Evolutionary conservation across 441 rosid species (phyloP).

Genomic region (Daphne laureola): DNA sequence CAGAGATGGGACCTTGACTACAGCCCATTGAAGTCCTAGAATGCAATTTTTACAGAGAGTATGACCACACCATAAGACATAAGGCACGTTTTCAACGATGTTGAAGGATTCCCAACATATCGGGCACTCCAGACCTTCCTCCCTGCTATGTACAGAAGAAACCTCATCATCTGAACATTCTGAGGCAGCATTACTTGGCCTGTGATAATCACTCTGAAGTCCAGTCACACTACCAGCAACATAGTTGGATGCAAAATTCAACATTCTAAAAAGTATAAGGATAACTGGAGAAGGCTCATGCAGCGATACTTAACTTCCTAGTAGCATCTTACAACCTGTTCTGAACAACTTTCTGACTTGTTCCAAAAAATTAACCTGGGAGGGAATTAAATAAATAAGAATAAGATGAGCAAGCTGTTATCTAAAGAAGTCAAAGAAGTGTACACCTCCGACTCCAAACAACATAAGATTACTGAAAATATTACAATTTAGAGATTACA

Average conservation of each 20-base stretch:
- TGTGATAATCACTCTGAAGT: conserved; percentile 24
- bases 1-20: conserved; percentile 53
- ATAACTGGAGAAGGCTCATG: conserved; percentile 8
- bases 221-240: conserved; percentile 57
- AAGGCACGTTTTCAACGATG: conserved; percentile 66
- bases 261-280: conserved; percentile 36
- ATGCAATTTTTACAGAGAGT: conserved; percentile 72
- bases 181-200: conserved; percentile 22
- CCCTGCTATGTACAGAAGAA: conserved; percentile 43
- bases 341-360: not conserved
- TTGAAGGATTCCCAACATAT: conserved; percentile 72
- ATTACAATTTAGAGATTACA: not conserved
- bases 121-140: conserved; percentile 62
- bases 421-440: not conserved
- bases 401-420: not conserved
- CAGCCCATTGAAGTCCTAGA: conserved; percentile 62
- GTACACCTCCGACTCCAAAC: not conserved
- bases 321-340: not conserved
- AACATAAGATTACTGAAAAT: not conserved
- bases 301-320: conserved; percentile 16
- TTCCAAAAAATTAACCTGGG: conserved; percentile 12
- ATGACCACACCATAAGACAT: conserved; percentile 73
- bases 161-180: conserved; percentile 69
- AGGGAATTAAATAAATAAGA: conserved; percentile 1
- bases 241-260: conserved; percentile 74